Evolutionary conservation across 805 yeast genomes (phyloP).

Genomic region (Nadsonia fulvescens): DNA sequence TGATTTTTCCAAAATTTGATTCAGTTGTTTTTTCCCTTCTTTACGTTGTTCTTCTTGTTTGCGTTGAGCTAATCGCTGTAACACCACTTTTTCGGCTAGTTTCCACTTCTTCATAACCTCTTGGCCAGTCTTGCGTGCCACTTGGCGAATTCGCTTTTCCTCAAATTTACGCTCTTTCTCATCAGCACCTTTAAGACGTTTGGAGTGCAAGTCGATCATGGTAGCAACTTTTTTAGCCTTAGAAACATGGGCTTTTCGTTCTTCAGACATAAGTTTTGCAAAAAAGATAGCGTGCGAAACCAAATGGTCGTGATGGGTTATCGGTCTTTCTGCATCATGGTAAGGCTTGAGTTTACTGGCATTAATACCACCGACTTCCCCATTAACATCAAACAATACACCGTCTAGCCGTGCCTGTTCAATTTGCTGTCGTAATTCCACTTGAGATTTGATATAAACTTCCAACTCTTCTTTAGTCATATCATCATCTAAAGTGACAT

Average conservation of each 20-base stretch:
- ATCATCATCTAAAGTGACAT: slow-evolving; percentile 43
- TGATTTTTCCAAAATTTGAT: slow-evolving; percentile 78
- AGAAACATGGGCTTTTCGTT: slow-evolving; percentile 44
- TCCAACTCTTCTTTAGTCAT: slow-evolving; percentile 42
- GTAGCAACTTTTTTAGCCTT: slow-evolving; percentile 55
- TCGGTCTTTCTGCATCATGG: slow-evolving; percentile 30
- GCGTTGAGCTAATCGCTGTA: slow-evolving; percentile 50
- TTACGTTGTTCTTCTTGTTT: slow-evolving; percentile 56
- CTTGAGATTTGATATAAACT: slow-evolving; percentile 36
- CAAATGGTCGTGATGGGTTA: slow-evolving; percentile 55
- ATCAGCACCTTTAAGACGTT: slow-evolving; percentile 71
- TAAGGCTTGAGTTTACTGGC: slow-evolving; percentile 20
- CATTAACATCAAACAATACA: slow-evolving; percentile 7
- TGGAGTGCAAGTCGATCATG: slow-evolving; percentile 76
- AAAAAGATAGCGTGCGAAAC: slow-evolving; percentile 58
- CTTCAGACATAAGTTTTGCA: slow-evolving; percentile 51
- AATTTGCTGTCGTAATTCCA: slow-evolving; percentile 24
- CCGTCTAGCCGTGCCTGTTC: slow-evolving; percentile 28
- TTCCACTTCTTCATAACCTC: slow-evolving; percentile 85
- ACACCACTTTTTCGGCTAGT: slow-evolving; percentile 59
- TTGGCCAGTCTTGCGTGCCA: slow-evolving; percentile 68
- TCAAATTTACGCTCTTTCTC: slow-evolving; percentile 63
- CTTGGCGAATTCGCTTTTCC: slow-evolving; percentile 45
- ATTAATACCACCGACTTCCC: slow-evolving; percentile 2
- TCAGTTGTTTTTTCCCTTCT: slow-evolving; percentile 72